phyloP scores from a whole-genome alignment of 2,329 filamentous ascomycete genomes.

The Chrysoporthe austroafricana region DNA sequence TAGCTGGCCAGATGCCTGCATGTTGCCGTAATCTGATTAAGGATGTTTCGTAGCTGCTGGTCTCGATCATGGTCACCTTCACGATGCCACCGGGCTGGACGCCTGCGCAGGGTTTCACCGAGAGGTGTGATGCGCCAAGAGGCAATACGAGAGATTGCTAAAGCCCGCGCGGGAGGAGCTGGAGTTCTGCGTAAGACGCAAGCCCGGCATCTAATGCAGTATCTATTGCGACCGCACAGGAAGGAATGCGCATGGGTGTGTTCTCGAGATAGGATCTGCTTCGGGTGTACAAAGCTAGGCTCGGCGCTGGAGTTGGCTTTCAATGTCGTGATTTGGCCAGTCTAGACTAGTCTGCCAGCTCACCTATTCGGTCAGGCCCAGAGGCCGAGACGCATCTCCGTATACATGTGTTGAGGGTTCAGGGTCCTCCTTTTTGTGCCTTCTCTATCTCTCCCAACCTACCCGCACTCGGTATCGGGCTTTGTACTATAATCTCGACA shows the following conservation, averaged over 20 bases:
- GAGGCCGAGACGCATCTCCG: background rate
- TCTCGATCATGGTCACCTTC: background rate
- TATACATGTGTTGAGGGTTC: background rate
- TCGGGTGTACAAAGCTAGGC: background rate
- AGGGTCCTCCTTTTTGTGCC: background rate
- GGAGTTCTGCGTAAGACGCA: background rate
- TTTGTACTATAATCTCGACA: background rate
- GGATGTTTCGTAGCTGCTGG: background rate
- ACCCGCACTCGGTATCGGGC: background rate
- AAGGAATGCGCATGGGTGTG: constrained; percentile 4
- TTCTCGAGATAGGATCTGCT: constrained; percentile 4
- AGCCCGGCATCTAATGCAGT: constrained; percentile 7
- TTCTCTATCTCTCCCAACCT: background rate
- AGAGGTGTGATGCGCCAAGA: background rate
- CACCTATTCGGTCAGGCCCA: background rate
- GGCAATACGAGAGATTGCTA: constrained; percentile 1
- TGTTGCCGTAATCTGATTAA: background rate
- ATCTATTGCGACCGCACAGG: constrained; percentile 10
- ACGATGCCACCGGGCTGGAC: background rate
- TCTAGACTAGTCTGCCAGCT: background rate
- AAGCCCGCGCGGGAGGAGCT: constrained; percentile 3
- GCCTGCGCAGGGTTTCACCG: background rate
- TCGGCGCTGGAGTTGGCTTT: background rate
- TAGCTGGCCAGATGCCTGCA: constrained; percentile 6
- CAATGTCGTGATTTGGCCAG: background rate